phyloP scores from a whole-genome alignment of 2,329 filamentous ascomycete species.

The Drechslerella dactyloides region DNA sequence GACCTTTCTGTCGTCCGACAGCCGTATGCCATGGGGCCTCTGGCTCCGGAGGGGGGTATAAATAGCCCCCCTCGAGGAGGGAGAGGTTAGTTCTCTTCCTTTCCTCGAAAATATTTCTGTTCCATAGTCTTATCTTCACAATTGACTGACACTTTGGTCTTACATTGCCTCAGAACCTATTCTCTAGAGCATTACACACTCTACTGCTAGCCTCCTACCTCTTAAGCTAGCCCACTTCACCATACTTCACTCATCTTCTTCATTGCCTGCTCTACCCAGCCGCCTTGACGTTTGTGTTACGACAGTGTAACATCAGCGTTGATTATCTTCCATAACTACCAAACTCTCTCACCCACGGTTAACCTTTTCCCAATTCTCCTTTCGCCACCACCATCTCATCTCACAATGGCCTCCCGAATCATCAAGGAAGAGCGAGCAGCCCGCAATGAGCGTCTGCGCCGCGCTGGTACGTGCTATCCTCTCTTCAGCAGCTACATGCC shows the following conservation, averaged over 20 bases:
- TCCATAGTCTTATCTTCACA: constrained; percentile 16
- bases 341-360: constrained; percentile 39
- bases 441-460: constrained; percentile 55
- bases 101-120: constrained; percentile 46
- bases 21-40: constrained; percentile 10
- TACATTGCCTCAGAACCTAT: constrained; percentile 11
- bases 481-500: neutral
- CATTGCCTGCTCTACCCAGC: constrained; percentile 10
- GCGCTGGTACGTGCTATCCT: constrained; percentile 53
- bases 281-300: constrained; percentile 34
- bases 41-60: constrained; percentile 37
- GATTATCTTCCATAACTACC: constrained; percentile 19
- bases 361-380: neutral
- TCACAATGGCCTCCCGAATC: constrained; percentile 55
- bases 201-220: constrained; percentile 9
- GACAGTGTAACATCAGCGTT: constrained; percentile 28
- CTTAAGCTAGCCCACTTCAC: constrained; percentile 22
- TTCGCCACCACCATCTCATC: constrained; percentile 30
- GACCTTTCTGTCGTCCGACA: constrained; percentile 33
- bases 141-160: constrained; percentile 24
- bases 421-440: constrained; percentile 55
- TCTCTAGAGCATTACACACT: constrained; percentile 27
- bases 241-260: neutral
- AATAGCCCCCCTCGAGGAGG: constrained; percentile 44
- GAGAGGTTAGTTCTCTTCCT: constrained; percentile 29